Conservation (phyloP, 768 basidiomycete genomes). For the Lactarius pseudohatsudake region DNA sequence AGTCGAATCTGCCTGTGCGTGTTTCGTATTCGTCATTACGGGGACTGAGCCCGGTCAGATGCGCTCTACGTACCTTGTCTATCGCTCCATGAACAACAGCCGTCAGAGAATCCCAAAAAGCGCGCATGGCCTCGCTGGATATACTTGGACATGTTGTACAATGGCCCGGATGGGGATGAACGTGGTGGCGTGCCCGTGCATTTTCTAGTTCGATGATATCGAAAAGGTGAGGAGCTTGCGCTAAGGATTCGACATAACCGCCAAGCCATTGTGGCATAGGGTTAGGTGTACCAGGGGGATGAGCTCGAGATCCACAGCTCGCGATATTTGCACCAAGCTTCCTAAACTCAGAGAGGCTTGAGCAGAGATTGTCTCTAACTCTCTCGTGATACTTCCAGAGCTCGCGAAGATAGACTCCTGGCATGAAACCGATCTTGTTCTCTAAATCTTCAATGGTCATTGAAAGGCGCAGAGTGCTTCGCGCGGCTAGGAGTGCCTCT, state of each 20-base stretch:
- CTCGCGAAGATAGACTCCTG: conserved; percentile 1
- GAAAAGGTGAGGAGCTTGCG: not conserved
- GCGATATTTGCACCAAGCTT: not conserved
- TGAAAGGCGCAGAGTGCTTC: not conserved
- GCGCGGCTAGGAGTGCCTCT: not conserved
- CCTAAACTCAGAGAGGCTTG: conserved; percentile 1
- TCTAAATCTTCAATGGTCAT: not conserved
- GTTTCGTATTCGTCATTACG: not conserved
- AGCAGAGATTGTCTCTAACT: not conserved
- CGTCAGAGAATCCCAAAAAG: not conserved
- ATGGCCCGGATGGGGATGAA: too few relatives aligned
- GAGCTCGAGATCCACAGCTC: not conserved
- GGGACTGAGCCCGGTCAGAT: not conserved
- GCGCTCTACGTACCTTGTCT: not conserved
- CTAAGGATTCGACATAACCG: not conserved
- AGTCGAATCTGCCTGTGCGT: not conserved
- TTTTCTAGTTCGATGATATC: not conserved
- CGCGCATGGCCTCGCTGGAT: not conserved
- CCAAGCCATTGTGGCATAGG: not conserved
- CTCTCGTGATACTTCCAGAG: not conserved
- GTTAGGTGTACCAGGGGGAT: not conserved
- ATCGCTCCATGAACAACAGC: not conserved
- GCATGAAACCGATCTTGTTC: not conserved
- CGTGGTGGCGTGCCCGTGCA: not conserved
- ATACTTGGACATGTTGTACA: not conserved